These are phyloP conservation scores for Penicillium ochrochloron DNA, from an alignment of 495 filamentous ascomycete species.

Conservation along the genomic window DNA sequence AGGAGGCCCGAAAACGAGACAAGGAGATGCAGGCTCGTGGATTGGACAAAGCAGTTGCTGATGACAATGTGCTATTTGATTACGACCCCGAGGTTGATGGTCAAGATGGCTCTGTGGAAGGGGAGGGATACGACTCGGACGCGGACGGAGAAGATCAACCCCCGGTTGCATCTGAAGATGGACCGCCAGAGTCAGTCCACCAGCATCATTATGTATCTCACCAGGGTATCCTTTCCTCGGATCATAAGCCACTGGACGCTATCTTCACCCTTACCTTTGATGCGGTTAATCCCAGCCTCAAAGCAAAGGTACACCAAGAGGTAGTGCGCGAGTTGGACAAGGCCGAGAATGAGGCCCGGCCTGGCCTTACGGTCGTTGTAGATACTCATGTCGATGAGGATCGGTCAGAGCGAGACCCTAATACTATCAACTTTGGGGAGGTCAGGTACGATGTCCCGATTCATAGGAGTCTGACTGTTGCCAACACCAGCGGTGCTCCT, in stretches of 20 bases:
- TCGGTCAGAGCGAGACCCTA: conserved; percentile 48
- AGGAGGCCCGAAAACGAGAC: conserved; percentile 71
- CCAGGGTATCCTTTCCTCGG: conserved; percentile 86
- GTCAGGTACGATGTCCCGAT: conserved; percentile 69
- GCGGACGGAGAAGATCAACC: conserved; percentile 30
- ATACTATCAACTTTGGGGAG: conserved; percentile 74
- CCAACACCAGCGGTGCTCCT: conserved; percentile 82
- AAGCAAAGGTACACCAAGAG: conserved; percentile 81
- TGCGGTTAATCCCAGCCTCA: conserved; percentile 80
- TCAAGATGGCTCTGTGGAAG: conserved; percentile 48
- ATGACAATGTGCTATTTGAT: conserved; percentile 86
- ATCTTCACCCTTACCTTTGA: conserved; percentile 83
- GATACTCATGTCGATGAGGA: conserved; percentile 57
- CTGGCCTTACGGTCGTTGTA: conserved; percentile 80
- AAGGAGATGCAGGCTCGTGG: conserved; percentile 83
- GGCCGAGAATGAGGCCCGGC: conserved; percentile 89
- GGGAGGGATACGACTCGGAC: conserved; percentile 60
- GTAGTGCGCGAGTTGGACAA: conserved; percentile 87
- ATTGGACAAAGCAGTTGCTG: conserved; percentile 72
- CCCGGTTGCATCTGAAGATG: conserved; percentile 23
- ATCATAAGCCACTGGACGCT: conserved; percentile 90
- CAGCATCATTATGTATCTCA: conserved; percentile 84
- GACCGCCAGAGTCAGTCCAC: conserved; percentile 53
- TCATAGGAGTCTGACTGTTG: conserved; percentile 73
- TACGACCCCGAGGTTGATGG: conserved; percentile 85